These are phyloP conservation scores for Geotrichum klebahnii DNA, from an alignment of 1,139 yeast species.

Conservation along the genomic window DNA sequence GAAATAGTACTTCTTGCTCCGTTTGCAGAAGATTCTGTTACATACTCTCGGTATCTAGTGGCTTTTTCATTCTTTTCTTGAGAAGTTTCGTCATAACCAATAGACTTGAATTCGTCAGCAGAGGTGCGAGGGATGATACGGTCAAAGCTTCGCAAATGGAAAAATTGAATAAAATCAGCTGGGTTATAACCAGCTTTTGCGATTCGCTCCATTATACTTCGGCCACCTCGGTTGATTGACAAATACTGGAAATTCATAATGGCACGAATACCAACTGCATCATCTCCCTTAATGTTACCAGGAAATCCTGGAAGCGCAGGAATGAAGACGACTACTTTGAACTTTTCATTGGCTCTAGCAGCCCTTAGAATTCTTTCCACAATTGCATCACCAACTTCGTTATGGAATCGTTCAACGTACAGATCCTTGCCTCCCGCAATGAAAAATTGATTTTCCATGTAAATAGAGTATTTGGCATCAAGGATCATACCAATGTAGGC, in stretches of 20 bases:
- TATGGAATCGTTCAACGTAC: constrained; percentile 21
- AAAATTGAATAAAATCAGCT: constrained; percentile 24
- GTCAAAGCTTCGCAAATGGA: constrained; percentile 23
- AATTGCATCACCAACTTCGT: constrained; percentile 25
- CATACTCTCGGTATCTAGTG: constrained; percentile 12
- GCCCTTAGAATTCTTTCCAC: constrained; percentile 23
- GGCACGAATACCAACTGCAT: constrained; percentile 25
- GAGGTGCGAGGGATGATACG: constrained; percentile 21
- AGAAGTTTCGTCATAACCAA: constrained; percentile 19
- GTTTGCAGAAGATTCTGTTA: not conserved
- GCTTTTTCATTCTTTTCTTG: constrained; percentile 6
- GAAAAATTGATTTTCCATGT: constrained; percentile 26
- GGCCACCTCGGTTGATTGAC: constrained; percentile 24
- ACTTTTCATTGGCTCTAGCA: constrained; percentile 22
- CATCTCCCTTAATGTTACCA: constrained; percentile 24
- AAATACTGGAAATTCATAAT: constrained; percentile 25
- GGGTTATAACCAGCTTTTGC: constrained; percentile 23
- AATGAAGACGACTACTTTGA: constrained; percentile 22
- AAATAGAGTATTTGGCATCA: constrained; percentile 23
- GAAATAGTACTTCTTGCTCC: constrained; percentile 20
- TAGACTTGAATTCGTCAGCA: constrained; percentile 11
- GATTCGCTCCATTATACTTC: constrained; percentile 22
- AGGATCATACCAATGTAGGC: constrained; percentile 23
- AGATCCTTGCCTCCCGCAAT: constrained; percentile 24
- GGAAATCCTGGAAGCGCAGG: constrained; percentile 27